Conservation (phyloP, 345 rosid species). For the Populus davidiana region DNA sequence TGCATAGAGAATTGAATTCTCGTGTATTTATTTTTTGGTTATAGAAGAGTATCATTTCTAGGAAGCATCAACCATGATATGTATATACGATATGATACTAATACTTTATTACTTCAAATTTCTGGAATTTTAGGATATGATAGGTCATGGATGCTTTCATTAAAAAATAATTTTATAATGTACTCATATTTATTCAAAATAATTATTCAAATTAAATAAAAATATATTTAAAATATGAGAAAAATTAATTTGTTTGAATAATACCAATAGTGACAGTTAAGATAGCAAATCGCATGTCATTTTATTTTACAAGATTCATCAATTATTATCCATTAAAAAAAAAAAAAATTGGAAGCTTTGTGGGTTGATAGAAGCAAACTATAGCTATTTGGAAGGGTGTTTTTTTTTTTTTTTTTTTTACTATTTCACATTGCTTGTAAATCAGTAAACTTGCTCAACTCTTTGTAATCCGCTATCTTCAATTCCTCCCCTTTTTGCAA, state of each 20-base stretch:
- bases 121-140: neutral
- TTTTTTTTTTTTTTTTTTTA: no score
- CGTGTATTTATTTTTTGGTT: neutral
- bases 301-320: no score
- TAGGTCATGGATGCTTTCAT: neutral
- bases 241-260: neutral
- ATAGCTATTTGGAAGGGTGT: no score
- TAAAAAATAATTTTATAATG: neutral
- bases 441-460: no score
- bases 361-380: no score
- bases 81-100: neutral
- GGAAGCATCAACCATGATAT: neutral
- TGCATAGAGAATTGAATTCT: neutral
- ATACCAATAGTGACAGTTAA: neutral
- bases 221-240: neutral
- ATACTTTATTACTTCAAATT: neutral
- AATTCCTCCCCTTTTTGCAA: no score
- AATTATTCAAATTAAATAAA: neutral
- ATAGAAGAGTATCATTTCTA: neutral
- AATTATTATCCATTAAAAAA: neutral
- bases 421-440: no score
- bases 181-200: neutral
- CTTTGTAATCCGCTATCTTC: no score
- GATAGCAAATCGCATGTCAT: neutral
- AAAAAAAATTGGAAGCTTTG: no score